Evolutionary conservation across 768 basidiomycete genomes (phyloP), one percentile per base, ranked within the genome.

Genomic region (Mrakia blollopis): DNA sequence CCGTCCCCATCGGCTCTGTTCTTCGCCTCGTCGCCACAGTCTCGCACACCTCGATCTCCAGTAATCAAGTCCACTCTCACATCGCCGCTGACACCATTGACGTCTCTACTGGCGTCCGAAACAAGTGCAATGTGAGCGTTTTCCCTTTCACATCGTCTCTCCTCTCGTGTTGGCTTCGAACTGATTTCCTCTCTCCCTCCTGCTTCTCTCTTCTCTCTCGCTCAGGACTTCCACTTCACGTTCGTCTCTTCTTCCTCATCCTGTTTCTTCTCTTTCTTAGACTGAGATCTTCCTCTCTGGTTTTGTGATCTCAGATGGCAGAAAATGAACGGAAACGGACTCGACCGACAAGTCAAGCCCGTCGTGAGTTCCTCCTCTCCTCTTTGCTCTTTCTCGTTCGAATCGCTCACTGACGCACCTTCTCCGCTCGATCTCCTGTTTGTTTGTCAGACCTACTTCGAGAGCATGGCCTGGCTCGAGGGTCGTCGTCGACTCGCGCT

Each of bases 401-500:
- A 50, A 14, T 37, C 54, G 8, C 8, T 37, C 14, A 25, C 57
- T 73, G 37, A 39, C 28, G 6, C 9, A 16, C 72, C 25, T 47
- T 16, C 52, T 39, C 37, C 25, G 23, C 35, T 28, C 23, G 39
- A n/a, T 25, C 54, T 41, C 47, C 16, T 14, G 0, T 1, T 21
- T 18, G 21, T 50, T 21, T n/a, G n/a, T n/a, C 47, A 73, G 32
- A 81, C 79, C 4, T 81, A 79, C 76, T 50, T 83, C 89, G 93
- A 93, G 82, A 89, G 91, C 9, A 94, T 94, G 92, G 83, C 89
- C 35, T 94, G 91, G 89, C 84, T 94, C 32, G 92, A 93, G 82
- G 92, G 90, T 0, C 88, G 87, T 77, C 86, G 92, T 8, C 89
- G 91, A 2, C 84, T 92, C 10, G 89, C 90, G 81, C 83, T 91